Base-by-base conservation (phyloP, 2,329 filamentous ascomycete species). In the Pseudopithomyces chartarum region DNA sequence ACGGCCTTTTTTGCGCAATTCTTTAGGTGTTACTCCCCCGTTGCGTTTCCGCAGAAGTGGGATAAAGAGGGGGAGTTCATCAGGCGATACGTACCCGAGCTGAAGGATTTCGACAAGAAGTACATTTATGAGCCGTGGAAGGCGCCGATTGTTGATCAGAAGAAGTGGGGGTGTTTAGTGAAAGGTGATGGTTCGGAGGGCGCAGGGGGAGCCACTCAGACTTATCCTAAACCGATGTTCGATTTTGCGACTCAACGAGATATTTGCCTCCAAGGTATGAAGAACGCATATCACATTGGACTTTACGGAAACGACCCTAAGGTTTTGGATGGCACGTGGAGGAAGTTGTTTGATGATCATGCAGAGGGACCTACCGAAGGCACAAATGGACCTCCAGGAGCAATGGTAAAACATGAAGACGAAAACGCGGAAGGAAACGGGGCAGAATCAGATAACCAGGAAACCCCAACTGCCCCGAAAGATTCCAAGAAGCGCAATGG, bases 51-150 rank as follows among this genome's bases (percentile, higher is more conserved):
- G 1, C 85, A 88, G 74, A 91, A 91, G 70, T 91, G 88, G 87
- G 90, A 93, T 69, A 85, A 85, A 56, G 79, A 89, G 1, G 89
- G 90, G 0, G 65, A 74, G 2, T 85, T 91, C 57, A 83, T 92
- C 45, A 78, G 85, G 22, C 80, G 78, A 38, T 92, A 85, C 74
- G 84, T 90, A 0, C 89, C 90, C 0, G 90, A 92, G 72, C 76
- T 92, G 38, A 79, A 76, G 55, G 66, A 81, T 0, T 80, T 89
- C 59, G 81, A 87, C 13, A 82, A 82, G 52, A 91, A 89, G 73
- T 91, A 84, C 66, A 91, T 93, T 32, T 93, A 91, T 63, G 90
- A 93, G 78, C 90, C 90, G 6, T 90, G 89, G 87, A 91, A 88
- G 68, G 88, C 89, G 40, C 86, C 87, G 1, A 81, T 87, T 38